phyloP scores from a whole-genome alignment of 768 basidiomycete genomes.

The Amylocystis lapponica region DNA sequence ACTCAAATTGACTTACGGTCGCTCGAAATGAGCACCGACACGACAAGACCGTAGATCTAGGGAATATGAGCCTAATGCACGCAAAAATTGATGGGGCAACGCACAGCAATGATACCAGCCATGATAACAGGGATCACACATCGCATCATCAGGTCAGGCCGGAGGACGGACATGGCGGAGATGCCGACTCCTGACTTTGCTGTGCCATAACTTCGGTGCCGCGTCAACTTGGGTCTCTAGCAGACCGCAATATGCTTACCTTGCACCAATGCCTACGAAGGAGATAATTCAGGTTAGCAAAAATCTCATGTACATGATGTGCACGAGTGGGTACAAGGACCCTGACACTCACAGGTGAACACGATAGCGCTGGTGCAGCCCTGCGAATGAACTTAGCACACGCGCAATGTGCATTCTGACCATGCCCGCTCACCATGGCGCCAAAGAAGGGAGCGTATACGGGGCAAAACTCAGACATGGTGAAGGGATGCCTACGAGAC shows the following conservation, averaged over 20 bases:
- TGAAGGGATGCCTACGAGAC: too few relatives aligned
- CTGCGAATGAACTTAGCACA: constrained; percentile 33
- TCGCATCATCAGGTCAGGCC: constrained; percentile 97
- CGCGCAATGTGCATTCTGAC: too few relatives aligned
- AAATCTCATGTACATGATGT: too few relatives aligned
- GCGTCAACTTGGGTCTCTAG: constrained; percentile 5
- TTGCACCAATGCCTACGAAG: constrained; percentile 72
- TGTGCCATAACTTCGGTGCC: constrained; percentile 78
- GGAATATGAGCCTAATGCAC: neutral
- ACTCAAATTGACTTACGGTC: constrained; percentile 55
- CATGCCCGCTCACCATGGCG: constrained; percentile 66
- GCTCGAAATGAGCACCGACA: constrained; percentile 92
- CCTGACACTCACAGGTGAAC: constrained; percentile 83
- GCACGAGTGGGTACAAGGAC: neutral
- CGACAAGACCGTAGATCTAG: constrained; percentile 96
- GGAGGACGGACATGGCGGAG: constrained; percentile 95
- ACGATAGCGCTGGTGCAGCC: constrained; percentile 96
- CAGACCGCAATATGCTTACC: constrained; percentile 39
- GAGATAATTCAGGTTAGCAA: neutral
- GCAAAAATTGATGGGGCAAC: constrained; percentile 27
- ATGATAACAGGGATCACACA: constrained; percentile 97
- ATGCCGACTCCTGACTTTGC: constrained; percentile 99
- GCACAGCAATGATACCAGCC: constrained; percentile 99
- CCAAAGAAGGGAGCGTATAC: constrained; percentile 99
- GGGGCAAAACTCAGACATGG: constrained; percentile 79